phyloP scores from a whole-genome alignment of 2,329 filamentous ascomycete species.

The Talaromyces sp. region DNA sequence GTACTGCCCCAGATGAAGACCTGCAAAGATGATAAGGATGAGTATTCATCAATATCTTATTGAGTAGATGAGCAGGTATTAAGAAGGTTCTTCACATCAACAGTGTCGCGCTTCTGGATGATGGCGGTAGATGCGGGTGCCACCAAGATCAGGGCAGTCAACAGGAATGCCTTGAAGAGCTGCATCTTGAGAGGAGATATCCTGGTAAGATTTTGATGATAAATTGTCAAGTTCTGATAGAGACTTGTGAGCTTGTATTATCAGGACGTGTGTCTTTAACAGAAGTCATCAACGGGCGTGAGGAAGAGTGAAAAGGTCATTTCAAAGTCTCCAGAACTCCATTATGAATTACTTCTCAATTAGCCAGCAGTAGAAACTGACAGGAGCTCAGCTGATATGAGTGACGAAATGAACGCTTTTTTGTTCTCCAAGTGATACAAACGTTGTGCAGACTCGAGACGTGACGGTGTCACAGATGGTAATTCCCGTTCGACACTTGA shows the following conservation, averaged over 20 bases:
- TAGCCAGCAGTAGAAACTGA: not conserved
- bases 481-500: not conserved
- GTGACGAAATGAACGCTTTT: not conserved
- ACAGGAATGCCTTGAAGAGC: not conserved
- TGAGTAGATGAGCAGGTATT: no score
- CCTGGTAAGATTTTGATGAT: not conserved
- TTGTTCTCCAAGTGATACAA: not conserved
- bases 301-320: not conserved
- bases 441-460: not conserved
- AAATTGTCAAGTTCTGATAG: not conserved
- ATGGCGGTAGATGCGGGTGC: not conserved
- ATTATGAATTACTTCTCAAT: not conserved
- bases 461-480: not conserved
- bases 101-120: constrained; percentile 6
- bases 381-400: not conserved
- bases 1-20: constrained; percentile 13
- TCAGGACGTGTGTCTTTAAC: not conserved
- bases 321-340: no score
- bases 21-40: not conserved
- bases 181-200: not conserved
- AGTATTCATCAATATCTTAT: not conserved
- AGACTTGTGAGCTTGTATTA: not conserved
- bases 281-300: not conserved
- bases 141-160: constrained; percentile 1
- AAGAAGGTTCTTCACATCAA: not conserved